Base-by-base conservation (phyloP, 2,329 filamentous ascomycete species). In the Colletotrichum navitas region DNA sequence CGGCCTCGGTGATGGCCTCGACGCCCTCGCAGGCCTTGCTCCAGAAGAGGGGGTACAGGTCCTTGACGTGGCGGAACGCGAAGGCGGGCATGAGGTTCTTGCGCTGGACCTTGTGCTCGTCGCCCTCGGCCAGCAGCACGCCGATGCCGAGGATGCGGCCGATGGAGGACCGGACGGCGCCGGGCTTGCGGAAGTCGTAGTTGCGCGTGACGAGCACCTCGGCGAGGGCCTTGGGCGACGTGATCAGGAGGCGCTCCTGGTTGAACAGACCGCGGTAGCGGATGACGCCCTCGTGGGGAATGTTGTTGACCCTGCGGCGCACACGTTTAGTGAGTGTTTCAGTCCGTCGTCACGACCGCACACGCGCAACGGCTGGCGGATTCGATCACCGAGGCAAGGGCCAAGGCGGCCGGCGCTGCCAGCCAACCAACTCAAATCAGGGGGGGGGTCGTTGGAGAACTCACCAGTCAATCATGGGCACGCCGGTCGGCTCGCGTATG, bases 21-120 rank as follows among this genome's bases (percentile, higher is more conserved):
- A 91, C 89, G 76, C 91, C 88, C 78, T 95, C 91, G 10, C 87
- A 81, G 0, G 91, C 88, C 81, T 97, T 97, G 26, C 82, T 77
- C 94, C 94, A 97, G 80, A 98, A 97, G 7, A 92, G 83, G 0
- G 94, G 92, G 76, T 97, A 96, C 18, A 97, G 83, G 71, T 95
- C 88, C 78, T 96, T 97, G 79, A 97, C 85, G 76, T 97, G 93
- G 29, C 94, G 89, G 78, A 94, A 97, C n/a, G 90, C 87, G 80
- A 97, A 97, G 2, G 94, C 93, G 0, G 94, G 94, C 83, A 92
- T 89, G 24, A 97, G 87, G 69, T 92, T 90, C 79, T 93, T 94
- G 58, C 95, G 88, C 82, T 94, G 93, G 76, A 89, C 84, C 83
- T 92, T 96, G 80, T 98, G 95, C 77, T 95, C 93, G 16, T 97